Percentiles rank a stretch among this genome's conserved stretches.
Conservation (phyloP, 768 basidiomycete species). For the Termitomyces sp. region DNA sequence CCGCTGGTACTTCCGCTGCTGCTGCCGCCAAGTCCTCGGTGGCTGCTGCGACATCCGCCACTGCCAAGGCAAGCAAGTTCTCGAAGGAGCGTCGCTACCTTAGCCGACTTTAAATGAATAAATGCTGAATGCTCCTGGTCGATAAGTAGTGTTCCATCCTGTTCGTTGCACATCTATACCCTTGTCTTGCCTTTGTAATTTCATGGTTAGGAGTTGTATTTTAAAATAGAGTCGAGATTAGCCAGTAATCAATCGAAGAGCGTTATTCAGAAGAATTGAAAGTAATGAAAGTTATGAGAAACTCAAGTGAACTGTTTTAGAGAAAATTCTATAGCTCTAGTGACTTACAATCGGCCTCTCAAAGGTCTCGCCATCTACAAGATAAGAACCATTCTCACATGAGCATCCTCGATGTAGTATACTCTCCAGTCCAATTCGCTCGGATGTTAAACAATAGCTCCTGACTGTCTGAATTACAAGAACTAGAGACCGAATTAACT, state of each 20-base stretch:
- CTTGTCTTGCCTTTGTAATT: slow-evolving; percentile 9
- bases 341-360: background rate
- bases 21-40: slow-evolving; percentile 8
- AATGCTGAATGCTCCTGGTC: no score
- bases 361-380: background rate
- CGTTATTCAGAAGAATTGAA: background rate
- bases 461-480: background rate
- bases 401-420: background rate
- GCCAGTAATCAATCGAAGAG: background rate
- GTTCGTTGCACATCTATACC: slow-evolving; percentile 5
- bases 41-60: slow-evolving; percentile 2
- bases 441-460: background rate
- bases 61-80: background rate
- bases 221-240: slow-evolving; percentile 13
- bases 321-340: background rate
- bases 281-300: background rate
- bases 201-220: slow-evolving; percentile 14
- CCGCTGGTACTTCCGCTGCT: slow-evolving; percentile 7
- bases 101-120: slow-evolving; percentile 4
- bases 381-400: background rate
- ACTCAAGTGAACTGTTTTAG: background rate
- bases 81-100: slow-evolving; percentile 7
- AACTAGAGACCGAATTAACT: background rate
- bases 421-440: background rate
- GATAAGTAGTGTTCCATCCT: no score